Evolutionary conservation across 2,329 filamentous ascomycete genomes (phyloP), one percentile per base, ranked within the genome.

Genomic region (Penicillium sp.): DNA sequence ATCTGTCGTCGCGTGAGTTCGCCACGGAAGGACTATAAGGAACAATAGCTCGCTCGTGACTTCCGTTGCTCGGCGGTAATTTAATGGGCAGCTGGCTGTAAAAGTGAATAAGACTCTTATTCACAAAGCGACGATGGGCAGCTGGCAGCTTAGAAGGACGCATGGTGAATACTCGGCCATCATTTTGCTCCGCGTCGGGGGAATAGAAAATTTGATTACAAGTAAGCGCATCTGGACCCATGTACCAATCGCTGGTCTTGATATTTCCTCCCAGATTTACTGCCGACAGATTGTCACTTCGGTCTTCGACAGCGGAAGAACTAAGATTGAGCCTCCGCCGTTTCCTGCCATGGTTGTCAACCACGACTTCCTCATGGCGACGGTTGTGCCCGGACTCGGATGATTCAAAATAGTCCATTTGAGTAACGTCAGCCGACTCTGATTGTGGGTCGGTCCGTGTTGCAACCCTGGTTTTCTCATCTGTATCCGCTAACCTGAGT

Each of bases 201-300:
- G 76, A 63, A 60, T 82, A 83, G 67, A 83, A 83, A 5, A 83
- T 60, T 52, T 78, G 71, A 52, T 79, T 73, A 5, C 78, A 68
- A 26, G 71, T 66, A n/a, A 81, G 60, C 31, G 73, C 74, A n/a
- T 70, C 59, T 19, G 71, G 73, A 1, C 79, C 77, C 31, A 82
- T 73, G 65, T 82, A 82, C 71, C 71, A 73, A 7, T 61, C 51
- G 23, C 61, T 61, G 11, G 59, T 15, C 30, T 45, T 7, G 13
- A 15, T n/a, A 8, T 19, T 29, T 45, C 54, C 15, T 44, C 44
- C 13, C 11, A 50, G 26, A 5, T 5, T 21, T 15, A 55, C 53
- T 17, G 31, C 9, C 7, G 49, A 44, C 30, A 50, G n/a, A 23
- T 55, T 29, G 13, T 58, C 57, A 48, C n/a, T 26, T 31, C 48